These are phyloP conservation scores for Aspergillus coremiiformis DNA, from an alignment of 495 filamentous ascomycete genomes.

Conservation along the genomic window DNA sequence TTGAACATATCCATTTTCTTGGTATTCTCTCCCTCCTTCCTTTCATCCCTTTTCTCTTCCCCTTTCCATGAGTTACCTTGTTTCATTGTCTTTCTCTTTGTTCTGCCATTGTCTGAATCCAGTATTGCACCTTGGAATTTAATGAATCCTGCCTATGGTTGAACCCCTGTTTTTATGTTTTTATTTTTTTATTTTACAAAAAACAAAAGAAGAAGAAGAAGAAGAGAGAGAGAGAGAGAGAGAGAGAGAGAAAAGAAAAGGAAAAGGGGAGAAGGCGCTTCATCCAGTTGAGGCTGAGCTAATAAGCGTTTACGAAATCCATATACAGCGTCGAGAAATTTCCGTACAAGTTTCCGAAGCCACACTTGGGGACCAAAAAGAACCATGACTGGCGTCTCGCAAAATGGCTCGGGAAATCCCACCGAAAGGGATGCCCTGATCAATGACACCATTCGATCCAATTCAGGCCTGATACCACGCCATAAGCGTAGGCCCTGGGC, in stretches of 20 bases:
- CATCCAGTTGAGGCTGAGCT: not conserved
- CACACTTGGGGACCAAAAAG: slow-evolving; percentile 26
- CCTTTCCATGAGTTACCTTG: not conserved
- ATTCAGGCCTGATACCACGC: slow-evolving; percentile 22
- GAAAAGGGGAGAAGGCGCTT: too few species aligned
- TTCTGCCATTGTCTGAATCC: not conserved
- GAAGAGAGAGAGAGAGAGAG: too few species aligned
- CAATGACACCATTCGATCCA: slow-evolving; percentile 12
- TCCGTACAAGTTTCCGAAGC: slow-evolving; percentile 28
- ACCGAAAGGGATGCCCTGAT: slow-evolving; percentile 31
- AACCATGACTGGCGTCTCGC: slow-evolving; percentile 24
- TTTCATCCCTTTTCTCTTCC: not conserved
- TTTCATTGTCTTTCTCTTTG: not conserved
- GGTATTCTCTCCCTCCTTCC: not conserved
- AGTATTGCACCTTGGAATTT: not conserved
- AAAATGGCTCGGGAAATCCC: slow-evolving; percentile 24
- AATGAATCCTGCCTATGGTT: not conserved
- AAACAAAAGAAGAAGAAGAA: too few species aligned
- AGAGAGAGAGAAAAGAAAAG: too few species aligned
- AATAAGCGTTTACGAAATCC: not conserved
- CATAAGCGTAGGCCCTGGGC: slow-evolving; percentile 42
- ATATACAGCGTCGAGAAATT: slow-evolving; percentile 20
- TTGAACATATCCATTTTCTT: not conserved
- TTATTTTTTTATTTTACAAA: too few species aligned
- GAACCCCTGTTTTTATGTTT: too few species aligned